Base-by-base conservation (phyloP, 202 grass and related monocot species). In the Zizania palustris region DNA sequence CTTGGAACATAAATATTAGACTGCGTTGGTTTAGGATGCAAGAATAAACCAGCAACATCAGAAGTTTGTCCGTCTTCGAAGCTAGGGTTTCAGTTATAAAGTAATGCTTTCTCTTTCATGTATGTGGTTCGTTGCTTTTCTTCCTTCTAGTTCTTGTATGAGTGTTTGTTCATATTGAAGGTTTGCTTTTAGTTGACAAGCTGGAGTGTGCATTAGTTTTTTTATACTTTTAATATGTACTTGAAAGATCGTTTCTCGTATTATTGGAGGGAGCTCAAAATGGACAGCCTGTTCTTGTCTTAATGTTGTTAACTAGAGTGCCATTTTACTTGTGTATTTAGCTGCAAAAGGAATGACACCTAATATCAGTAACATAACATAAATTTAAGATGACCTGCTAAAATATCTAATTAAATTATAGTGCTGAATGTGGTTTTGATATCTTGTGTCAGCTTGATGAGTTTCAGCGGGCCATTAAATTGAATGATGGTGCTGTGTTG, bases 391-490 rank as follows among this genome's bases (percentile, higher is more conserved):
- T 56, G 3, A 0, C 69, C 40, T 37, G 0, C 2, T 0, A 4
- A 72, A 39, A 56, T 0, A 68, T 41, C 3, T 57, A 11, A 4
- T 72, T 57, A 19, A 72, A 53, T 40, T 40, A 5, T 0, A 20
- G 18, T 56, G 36, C 50, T 72, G 50, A 21, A 41, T 9, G 5
- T 72, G 15, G 36, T 57, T 70, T 72, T 57, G 50, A 42, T 57
- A 21, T 72, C 28, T 69, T 66, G 3, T 63, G 12, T 61, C 69
- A 91, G 89, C 85, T 91, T 40, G 89, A 91, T 72, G 89, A 87
- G 37, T 73, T 91, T 39, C 85, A 84, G 44, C 53, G 63, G 59
- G 81, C 81, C 0, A 74, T 91, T 9, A 68, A 67, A 45, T 75
- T 35, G 1, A 82, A 71, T 66, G 85, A 88, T 62, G 69, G 74